Conservation (phyloP, 805 yeast species). For the Sugiyamaella lignohabitans region DNA sequence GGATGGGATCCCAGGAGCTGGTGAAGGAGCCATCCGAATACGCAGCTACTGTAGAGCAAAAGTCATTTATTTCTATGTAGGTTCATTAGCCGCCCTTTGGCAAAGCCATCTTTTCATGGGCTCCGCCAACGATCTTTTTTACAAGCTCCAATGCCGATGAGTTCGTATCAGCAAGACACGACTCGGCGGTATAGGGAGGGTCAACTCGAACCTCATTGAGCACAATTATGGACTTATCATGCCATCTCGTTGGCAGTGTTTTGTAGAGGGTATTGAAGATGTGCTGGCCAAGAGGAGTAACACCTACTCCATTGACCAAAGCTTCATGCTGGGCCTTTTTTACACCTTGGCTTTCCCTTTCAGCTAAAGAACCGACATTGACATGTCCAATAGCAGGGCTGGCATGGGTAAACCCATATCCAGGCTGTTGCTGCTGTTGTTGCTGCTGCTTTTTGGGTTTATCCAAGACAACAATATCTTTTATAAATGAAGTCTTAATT, state of each 20-base stretch:
- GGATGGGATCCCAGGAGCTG: too few species aligned
- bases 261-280: conserved; percentile 40
- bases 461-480: conserved; percentile 42
- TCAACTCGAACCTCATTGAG: conserved; percentile 41
- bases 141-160: conserved; percentile 37
- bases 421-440: conserved; percentile 12
- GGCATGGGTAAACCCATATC: conserved; percentile 29
- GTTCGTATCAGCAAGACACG: conserved; percentile 28
- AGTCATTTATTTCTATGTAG: too few species aligned
- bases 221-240: conserved; percentile 38
- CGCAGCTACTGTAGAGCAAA: too few species aligned
- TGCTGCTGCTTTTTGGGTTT: conserved; percentile 30
- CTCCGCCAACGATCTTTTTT: conserved; percentile 45
- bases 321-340: conserved; percentile 24
- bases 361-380: conserved; percentile 27
- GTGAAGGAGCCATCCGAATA: too few species aligned
- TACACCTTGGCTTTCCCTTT: conserved; percentile 24
- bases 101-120: conserved; percentile 36
- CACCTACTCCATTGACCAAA: conserved; percentile 31
- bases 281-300: conserved; percentile 38
- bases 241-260: conserved; percentile 43
- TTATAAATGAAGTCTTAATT: conserved; percentile 53
- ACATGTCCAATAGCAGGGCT: conserved; percentile 33
- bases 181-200: conserved; percentile 38
- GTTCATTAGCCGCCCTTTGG: neutral